Percentiles rank a stretch among this genome's conserved stretches.
phyloP scores from a whole-genome alignment of 176 grass and related monocot genomes.

The Zea luxurians region DNA sequence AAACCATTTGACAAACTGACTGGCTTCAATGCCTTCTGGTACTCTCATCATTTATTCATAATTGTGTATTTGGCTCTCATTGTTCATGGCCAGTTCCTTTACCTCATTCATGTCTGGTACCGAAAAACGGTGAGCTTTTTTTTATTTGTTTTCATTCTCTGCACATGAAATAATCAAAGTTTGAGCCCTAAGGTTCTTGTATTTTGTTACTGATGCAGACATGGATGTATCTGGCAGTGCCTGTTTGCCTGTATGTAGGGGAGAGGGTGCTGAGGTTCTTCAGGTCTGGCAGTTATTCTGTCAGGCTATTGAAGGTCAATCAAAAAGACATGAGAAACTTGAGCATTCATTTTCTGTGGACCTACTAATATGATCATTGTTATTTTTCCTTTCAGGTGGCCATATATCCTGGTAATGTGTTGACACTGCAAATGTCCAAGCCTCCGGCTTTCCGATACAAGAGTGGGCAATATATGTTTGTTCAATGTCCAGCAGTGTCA shows the following conservation, averaged over 20 bases:
- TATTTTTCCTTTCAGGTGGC: conserved; percentile 62
- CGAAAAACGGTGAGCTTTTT: conserved; percentile 69
- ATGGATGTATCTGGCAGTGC: conserved; percentile 97
- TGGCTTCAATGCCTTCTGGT: conserved; percentile 99
- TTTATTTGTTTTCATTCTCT: conserved; percentile 19
- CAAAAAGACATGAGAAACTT: conserved; percentile 29
- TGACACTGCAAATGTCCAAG: conserved; percentile 94
- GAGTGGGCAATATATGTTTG: conserved; percentile 99
- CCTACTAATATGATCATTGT: conserved; percentile 27
- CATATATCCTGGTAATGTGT: conserved; percentile 96
- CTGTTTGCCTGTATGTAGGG: conserved; percentile 80
- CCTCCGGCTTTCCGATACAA: conserved; percentile 84
- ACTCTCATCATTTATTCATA: conserved; percentile 89
- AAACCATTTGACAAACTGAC: conserved; percentile 90
- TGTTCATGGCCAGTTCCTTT: conserved; percentile 81
- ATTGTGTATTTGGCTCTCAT: conserved; percentile 87
- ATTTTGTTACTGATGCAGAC: conserved; percentile 66
- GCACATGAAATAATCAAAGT: neutral
- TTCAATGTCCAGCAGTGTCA: conserved; percentile 93
- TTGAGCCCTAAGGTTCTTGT: conserved; percentile 10
- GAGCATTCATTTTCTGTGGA: conserved; percentile 22
- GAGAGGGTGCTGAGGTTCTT: conserved; percentile 87
- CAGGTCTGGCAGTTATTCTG: conserved; percentile 88
- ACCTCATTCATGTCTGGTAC: conserved; percentile 82
- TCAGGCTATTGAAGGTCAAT: conserved; percentile 80